Evolutionary conservation across 2,329 filamentous ascomycete genomes (phyloP), one percentile per base, ranked within the genome.

Genomic region (Ophiostoma triangulosporum): DNA sequence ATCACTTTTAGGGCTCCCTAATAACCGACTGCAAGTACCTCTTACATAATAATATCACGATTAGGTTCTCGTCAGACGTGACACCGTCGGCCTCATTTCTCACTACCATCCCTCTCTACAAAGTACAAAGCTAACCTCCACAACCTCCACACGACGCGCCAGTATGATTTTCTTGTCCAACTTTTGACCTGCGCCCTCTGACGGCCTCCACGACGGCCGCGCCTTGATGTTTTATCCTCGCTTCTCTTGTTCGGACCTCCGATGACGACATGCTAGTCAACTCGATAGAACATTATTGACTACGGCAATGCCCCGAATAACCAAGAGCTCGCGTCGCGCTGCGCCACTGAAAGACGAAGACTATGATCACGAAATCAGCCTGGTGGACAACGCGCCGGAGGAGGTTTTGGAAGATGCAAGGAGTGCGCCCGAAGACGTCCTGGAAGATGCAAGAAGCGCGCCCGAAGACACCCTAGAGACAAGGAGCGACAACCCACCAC

Each of bases 321-420:
- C 68, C 57, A 70, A 72, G 60, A 74, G 70, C 59, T 78, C 75
- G 58, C 78, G 79, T 62, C 78, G 80, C 62, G 75, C 70, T 35
- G 64, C 70, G 51, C 69, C 70, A 54, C 70, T 81, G 54, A 74
- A 75, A 64, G 78, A 81, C 58, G 70, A 68, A 64, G 79, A 84
- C 60, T 84, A 83, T 62, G 81, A 84, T 61, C 84, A 87, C 66
- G 81, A 83, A 64, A 89, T 90, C 63, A 69, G 65, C 59, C 77
- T 90, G 35, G 72, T 86, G 59, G 83, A 88, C 65, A 69, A 73
- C 54, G 71, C 62, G 57, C 63, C 57, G 32, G 52, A 32, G 46
- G 4, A 9, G n/a, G n/a, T n/a, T n/a, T n/a, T n/a, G n/a, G n/a
- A n/a, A n/a, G n/a, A n/a, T n/a, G n/a, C n/a, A n/a, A n/a, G n/a